Conservation (phyloP, 441 rosid genomes). For the Euphorbia celastroides region DNA sequence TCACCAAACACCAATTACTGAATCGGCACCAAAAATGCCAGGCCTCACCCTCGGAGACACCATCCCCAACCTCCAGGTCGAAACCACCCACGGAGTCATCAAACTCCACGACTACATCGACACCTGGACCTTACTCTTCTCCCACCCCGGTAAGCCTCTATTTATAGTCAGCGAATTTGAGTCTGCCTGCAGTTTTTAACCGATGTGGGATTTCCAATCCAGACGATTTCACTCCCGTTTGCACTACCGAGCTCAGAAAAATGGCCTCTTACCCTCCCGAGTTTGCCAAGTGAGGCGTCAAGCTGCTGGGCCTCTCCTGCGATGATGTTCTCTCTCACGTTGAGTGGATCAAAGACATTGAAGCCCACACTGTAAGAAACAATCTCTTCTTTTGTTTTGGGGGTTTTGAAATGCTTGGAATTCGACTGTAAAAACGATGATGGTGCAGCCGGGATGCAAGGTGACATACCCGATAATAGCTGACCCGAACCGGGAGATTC, state of each 20-base stretch:
- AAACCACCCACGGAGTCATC: conserved; percentile 57
- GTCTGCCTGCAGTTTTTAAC: no score
- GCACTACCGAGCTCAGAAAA: conserved; percentile 73
- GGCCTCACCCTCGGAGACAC: conserved; percentile 73
- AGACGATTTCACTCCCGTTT: conserved; percentile 86
- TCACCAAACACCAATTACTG: no score
- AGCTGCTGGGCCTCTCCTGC: conserved; percentile 77
- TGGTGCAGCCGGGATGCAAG: conserved; percentile 63
- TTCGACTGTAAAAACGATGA: no score
- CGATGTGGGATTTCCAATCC: no score
- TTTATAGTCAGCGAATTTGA: no score
- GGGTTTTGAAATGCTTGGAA: no score
- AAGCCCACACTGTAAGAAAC: conserved; percentile 47
- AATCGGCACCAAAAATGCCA: conserved; percentile 63
- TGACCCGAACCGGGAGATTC: conserved; percentile 50
- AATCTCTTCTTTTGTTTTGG: neutral
- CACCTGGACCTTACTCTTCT: conserved; percentile 73
- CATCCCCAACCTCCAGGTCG: conserved; percentile 36
- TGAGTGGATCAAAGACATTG: conserved; percentile 71
- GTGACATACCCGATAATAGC: conserved; percentile 69
- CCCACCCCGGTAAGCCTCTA: conserved; percentile 51
- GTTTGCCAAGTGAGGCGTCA: conserved; percentile 54
- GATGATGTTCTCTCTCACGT: conserved; percentile 56
- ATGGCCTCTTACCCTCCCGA: conserved; percentile 49
- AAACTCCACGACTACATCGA: conserved; percentile 62